phyloP scores from a whole-genome alignment of 2,329 filamentous ascomycete genomes.

The Talaromyces sp. region DNA sequence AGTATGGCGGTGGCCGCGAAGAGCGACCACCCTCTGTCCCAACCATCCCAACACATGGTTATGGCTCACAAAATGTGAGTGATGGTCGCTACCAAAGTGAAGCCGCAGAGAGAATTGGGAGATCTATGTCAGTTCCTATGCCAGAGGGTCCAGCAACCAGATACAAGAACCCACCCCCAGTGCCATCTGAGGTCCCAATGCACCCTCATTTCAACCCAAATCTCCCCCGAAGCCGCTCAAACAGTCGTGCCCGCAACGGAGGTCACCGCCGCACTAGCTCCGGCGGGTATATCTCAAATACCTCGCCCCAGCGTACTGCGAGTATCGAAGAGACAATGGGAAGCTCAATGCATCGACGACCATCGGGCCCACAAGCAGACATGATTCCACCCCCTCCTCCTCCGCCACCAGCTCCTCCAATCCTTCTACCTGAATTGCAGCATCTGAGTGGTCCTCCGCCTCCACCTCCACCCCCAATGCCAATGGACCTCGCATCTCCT shows the following conservation, averaged over 20 bases:
- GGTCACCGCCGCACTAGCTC: slow-evolving; percentile 34
- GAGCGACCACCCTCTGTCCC: slow-evolving; percentile 58
- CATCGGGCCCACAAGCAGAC: slow-evolving; percentile 18
- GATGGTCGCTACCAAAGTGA: slow-evolving; percentile 43
- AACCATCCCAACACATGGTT: slow-evolving; percentile 55
- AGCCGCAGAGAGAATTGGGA: slow-evolving; percentile 34
- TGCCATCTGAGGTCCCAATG: slow-evolving; percentile 39
- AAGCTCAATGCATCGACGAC: slow-evolving; percentile 29
- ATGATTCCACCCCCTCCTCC: slow-evolving; percentile 24
- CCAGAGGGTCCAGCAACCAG: slow-evolving; percentile 29
- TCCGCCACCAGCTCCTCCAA: slow-evolving; percentile 42
- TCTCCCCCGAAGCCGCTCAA: slow-evolving; percentile 45
- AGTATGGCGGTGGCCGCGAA: slow-evolving; percentile 57
- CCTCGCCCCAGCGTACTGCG: slow-evolving; percentile 46
- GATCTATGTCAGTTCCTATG: slow-evolving; percentile 45
- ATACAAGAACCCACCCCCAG: slow-evolving; percentile 9
- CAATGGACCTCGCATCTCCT: slow-evolving; percentile 29
- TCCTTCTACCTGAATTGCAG: slow-evolving; percentile 63
- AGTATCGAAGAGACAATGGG: slow-evolving; percentile 60
- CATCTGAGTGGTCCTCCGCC: slow-evolving; percentile 60
- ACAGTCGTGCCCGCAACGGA: slow-evolving; percentile 38
- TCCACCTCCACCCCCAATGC: slow-evolving; percentile 49
- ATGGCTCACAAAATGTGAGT: slow-evolving; percentile 34
- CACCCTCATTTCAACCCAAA: slow-evolving; percentile 46
- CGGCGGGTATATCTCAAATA: slow-evolving; percentile 29